These are phyloP conservation scores for Halophytophthora batemanensis DNA, from an alignment of 352 stramenopile genomes.

Conservation along the genomic window DNA sequence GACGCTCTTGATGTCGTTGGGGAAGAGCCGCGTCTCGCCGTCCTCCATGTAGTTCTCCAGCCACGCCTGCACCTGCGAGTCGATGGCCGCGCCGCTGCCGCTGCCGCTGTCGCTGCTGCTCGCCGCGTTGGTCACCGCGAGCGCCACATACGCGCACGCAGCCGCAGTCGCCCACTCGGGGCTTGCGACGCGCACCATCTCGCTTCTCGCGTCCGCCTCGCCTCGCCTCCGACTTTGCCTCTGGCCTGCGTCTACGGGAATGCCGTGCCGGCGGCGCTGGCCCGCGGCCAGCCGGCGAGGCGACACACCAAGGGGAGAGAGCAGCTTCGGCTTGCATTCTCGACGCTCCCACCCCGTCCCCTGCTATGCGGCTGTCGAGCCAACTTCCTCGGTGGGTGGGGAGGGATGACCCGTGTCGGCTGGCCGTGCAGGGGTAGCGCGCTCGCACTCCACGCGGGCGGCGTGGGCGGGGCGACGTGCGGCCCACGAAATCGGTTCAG, in stretches of 20 bases:
- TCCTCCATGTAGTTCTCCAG: constrained; percentile 52
- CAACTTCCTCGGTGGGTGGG: not conserved
- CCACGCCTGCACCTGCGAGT: constrained; percentile 43
- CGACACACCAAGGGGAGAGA: no score
- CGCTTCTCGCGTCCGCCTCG: no score
- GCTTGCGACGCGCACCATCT: no score
- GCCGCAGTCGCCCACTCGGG: no score
- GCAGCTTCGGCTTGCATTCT: no score
- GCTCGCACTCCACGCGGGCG: no score
- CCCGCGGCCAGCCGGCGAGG: no score
- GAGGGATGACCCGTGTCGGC: not conserved
- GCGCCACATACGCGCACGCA: not conserved
- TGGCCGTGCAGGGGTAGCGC: no score
- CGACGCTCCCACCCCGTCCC: not conserved
- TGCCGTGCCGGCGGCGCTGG: no score
- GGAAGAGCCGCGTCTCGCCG: constrained; percentile 50
- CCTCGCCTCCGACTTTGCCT: no score
- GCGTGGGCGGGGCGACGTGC: not conserved
- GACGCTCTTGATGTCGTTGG: constrained; percentile 57
- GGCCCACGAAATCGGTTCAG: not conserved
- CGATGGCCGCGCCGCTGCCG: constrained; percentile 23
- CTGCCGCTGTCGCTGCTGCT: not conserved
- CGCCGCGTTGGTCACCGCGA: not conserved
- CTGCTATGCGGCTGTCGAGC: not conserved
- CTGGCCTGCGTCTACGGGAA: no score